Base-by-base conservation (phyloP, 208 protist species). In the Leishmania gerbilli region DNA sequence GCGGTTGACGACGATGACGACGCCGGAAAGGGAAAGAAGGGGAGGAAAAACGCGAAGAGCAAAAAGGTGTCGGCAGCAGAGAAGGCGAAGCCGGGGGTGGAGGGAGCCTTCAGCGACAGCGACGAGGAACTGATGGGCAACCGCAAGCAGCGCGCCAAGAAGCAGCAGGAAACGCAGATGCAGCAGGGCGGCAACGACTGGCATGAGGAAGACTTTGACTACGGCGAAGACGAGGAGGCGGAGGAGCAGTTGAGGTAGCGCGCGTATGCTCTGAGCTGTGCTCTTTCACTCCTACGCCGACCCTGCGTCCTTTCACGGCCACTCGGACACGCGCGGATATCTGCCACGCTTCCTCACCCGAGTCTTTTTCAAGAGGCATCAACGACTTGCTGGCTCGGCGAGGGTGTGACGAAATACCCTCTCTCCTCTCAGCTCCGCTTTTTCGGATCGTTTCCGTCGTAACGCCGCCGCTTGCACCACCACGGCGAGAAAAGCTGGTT, bases 101-200 rank as follows among this genome's bases (percentile, higher is more conserved):
- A 88, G 53, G 80, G 83, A 27, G 79, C 69, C 13, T 76, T 87
- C 1, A 84, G 74, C 69, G 90, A 90, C 47, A 95, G 94, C 62
- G 94, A 95, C 76, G 92, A 95, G 67, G 92, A 97, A 75, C 77
- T 96, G 0, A 84, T 89, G 49, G 91, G 82, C 34, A 97, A 97
- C 71, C 90, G 91, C 19, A 91, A 92, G 68, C 90, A 96, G 82
- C 89, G 93, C 27, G 79, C 85, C 47, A 90, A 87, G 81, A 86
- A 89, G 53, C 86, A 86, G 79, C 77, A 89, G 67, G 76, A 88
- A 62, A 81, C 74, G 68, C 49, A 79, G 24, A 71, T 76, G 55
- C 84, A 87, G 34, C 60, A 86, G 15, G 76, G 76, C 53, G 47
- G 72, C 17, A 75, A 80, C 68, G 84, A 85, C 53, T 80, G 76